Evolutionary conservation across 202 grass and related monocot species (phyloP).

Genomic region (Saccharum hybrid): DNA sequence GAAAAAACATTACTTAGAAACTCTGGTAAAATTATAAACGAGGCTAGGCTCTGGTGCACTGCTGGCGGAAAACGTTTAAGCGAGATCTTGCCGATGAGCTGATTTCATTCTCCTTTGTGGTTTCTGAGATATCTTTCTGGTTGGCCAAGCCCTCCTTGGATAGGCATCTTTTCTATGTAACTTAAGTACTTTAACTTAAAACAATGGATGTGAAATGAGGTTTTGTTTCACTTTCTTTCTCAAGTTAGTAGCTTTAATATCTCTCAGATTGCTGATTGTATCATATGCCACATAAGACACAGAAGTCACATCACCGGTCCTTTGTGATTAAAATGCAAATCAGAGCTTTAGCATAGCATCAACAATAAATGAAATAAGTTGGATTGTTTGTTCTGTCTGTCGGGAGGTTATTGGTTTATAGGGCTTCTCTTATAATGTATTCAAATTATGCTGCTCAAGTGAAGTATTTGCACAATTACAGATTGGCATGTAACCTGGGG

Average conservation of each 20-base stretch:
- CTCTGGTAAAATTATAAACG: no score
- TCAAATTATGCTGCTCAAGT: neutral
- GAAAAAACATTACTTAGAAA: no score
- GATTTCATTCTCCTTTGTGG: no score
- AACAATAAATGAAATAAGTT: slow-evolving; percentile 11
- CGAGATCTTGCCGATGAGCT: neutral
- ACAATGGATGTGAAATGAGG: neutral
- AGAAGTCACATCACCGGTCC: neutral
- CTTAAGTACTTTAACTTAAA: neutral
- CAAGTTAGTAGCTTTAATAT: neutral
- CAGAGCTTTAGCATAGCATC: neutral
- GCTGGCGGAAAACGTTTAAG: neutral
- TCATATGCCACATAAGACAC: neutral
- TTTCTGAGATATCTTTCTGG: no score
- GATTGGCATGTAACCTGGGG: neutral
- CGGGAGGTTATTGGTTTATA: slow-evolving; percentile 29
- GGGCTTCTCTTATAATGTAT: neutral
- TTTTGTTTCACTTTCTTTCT: neutral
- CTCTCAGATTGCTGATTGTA: neutral
- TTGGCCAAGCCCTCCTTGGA: neutral
- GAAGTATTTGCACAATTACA: slow-evolving; percentile 25
- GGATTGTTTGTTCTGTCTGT: slow-evolving; percentile 8
- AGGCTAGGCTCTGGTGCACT: neutral
- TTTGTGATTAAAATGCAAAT: slow-evolving; percentile 12
- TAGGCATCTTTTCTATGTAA: neutral